These are phyloP conservation scores for Metarhizium humberi DNA, from an alignment of 2,329 filamentous ascomycete genomes.

Conservation along the genomic window DNA sequence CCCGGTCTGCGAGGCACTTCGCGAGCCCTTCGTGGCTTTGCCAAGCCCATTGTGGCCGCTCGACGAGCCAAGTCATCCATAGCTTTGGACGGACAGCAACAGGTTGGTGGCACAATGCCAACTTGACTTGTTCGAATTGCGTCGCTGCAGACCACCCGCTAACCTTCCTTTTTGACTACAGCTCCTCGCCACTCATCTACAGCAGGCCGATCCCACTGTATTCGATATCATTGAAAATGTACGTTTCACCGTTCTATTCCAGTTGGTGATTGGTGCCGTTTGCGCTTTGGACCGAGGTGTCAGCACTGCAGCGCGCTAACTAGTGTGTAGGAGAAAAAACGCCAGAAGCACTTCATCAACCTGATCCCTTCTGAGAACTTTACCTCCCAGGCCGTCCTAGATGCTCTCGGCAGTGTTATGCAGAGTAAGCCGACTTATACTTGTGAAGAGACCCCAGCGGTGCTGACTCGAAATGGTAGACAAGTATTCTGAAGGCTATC, in stretches of 20 bases:
- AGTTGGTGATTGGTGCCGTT: background rate
- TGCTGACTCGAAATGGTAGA: constrained; percentile 38
- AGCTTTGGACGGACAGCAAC: constrained; percentile 47
- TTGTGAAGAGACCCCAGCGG: background rate
- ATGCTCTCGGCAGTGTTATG: constrained; percentile 89
- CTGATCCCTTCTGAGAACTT: constrained; percentile 94
- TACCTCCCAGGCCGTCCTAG: constrained; percentile 83
- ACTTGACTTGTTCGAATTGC: constrained; percentile 6
- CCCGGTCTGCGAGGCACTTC: constrained; percentile 38
- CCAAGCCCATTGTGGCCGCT: constrained; percentile 19
- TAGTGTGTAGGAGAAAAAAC: constrained; percentile 69
- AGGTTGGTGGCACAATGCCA: constrained; percentile 30
- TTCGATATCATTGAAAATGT: constrained; percentile 90
- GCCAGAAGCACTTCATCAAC: constrained; percentile 98
- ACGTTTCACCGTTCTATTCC: constrained; percentile 7
- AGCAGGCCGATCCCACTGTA: constrained; percentile 78
- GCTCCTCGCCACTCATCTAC: constrained; percentile 71
- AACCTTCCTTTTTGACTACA: constrained; percentile 25
- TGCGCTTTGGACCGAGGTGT: background rate
- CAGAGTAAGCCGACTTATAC: constrained; percentile 53
- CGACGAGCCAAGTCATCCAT: constrained; percentile 36
- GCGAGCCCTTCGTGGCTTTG: constrained; percentile 35
- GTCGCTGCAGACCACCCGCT: constrained; percentile 5
- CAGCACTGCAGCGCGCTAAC: background rate
- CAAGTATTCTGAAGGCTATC: constrained; percentile 98